Conservation (phyloP, 768 basidiomycete genomes). For the Suillus bovinus region DNA sequence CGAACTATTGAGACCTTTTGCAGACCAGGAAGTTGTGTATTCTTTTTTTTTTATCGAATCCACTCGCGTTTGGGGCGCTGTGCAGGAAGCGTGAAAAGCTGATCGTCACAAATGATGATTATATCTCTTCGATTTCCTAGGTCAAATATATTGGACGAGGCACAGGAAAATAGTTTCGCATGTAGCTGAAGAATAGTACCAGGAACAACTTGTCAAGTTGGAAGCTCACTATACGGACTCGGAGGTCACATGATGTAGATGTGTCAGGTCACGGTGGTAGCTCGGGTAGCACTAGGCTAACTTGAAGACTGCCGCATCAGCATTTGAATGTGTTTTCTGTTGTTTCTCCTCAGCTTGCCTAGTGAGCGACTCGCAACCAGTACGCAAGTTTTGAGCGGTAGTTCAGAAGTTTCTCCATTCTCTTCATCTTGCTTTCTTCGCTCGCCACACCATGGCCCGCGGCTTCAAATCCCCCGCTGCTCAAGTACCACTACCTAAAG, state of each 20-base stretch:
- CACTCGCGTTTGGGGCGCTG: background rate
- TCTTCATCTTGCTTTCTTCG: background rate
- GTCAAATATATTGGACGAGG: background rate
- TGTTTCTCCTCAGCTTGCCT: background rate
- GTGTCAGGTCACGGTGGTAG: background rate
- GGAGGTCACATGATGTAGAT: slow-evolving; percentile 1
- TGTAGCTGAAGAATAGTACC: too few relatives aligned
- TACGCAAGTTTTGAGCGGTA: background rate
- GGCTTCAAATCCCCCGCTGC: slow-evolving; percentile 37
- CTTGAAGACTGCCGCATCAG: background rate
- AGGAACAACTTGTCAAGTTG: background rate
- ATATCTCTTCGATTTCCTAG: background rate
- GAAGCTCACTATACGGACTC: too few relatives aligned
- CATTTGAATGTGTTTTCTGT: background rate
- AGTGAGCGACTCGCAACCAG: background rate
- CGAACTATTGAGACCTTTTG: background rate
- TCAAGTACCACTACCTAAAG: slow-evolving; percentile 55
- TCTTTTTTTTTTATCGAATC: background rate
- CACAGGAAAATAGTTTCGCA: too few relatives aligned
- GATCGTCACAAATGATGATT: background rate
- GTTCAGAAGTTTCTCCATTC: background rate
- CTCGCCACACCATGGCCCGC: slow-evolving; percentile 36
- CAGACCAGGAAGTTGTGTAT: background rate
- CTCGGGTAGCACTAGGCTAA: background rate
- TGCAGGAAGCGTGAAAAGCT: background rate